Evolutionary conservation across 768 basidiomycete genomes (phyloP).

Genomic region (Naganishia friedmannii): DNA sequence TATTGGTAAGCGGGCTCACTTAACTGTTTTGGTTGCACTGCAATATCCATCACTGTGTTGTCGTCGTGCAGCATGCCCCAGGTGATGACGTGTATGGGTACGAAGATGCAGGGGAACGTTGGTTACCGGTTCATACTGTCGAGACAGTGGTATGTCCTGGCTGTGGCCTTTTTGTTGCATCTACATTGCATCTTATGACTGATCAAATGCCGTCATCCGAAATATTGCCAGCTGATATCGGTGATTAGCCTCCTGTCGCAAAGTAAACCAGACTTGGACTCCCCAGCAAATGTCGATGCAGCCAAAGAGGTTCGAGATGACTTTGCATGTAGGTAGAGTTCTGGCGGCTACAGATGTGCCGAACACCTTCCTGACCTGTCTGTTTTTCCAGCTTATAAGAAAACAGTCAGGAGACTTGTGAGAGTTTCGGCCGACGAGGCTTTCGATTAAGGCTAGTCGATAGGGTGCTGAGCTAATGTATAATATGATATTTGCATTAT

Average conservation of each 20-base stretch:
- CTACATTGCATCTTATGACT: background rate
- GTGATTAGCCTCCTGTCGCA: conserved; percentile 94
- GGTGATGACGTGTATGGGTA: conserved; percentile 93
- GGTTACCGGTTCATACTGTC: conserved; percentile 95
- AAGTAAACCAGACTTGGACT: conserved; percentile 84
- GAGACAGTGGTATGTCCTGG: conserved; percentile 77
- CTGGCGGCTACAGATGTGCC: background rate
- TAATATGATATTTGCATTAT: too few species aligned
- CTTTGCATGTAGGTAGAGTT: conserved; percentile 40
- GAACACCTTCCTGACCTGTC: background rate
- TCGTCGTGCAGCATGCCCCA: conserved; percentile 77
- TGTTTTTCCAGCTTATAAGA: conserved; percentile 68
- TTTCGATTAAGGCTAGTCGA: conserved; percentile 62
- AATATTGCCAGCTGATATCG: conserved; percentile 69
- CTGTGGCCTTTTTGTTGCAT: background rate
- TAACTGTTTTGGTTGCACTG: too few species aligned
- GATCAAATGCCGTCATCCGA: too few species aligned
- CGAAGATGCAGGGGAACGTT: conserved; percentile 93
- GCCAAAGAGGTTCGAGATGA: conserved; percentile 57
- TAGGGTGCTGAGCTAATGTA: background rate
- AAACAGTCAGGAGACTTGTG: conserved; percentile 88
- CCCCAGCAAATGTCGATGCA: conserved; percentile 94
- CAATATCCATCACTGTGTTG: background rate
- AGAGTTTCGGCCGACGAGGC: conserved; percentile 85
- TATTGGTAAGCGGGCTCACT: conserved; percentile 46